Conservation (phyloP, 371 early-diverging fungal species). For the Paraphysoderma sedebokerense region DNA sequence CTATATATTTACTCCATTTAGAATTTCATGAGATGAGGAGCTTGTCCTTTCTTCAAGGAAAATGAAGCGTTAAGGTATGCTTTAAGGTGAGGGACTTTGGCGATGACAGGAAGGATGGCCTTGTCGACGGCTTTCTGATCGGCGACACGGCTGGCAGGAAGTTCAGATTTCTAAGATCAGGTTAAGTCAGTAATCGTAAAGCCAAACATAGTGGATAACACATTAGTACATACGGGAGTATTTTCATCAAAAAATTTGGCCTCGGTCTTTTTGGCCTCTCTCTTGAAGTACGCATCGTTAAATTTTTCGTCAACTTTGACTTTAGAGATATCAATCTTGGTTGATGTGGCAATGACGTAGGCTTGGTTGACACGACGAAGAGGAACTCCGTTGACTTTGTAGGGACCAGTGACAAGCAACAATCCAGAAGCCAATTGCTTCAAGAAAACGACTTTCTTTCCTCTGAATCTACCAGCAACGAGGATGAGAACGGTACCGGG, state of each 20-base stretch:
- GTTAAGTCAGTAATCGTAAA: not conserved
- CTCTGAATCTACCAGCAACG: slow-evolving; percentile 90
- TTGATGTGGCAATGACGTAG: slow-evolving; percentile 95
- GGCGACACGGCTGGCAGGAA: slow-evolving; percentile 48
- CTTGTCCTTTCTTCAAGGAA: slow-evolving; percentile 82
- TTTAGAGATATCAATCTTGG: slow-evolving; percentile 75
- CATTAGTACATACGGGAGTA: slow-evolving; percentile 29
- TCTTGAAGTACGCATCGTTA: slow-evolving; percentile 86
- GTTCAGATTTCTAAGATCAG: slow-evolving; percentile 28
- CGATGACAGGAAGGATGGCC: slow-evolving; percentile 54
- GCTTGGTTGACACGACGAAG: slow-evolving; percentile 95
- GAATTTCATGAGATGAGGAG: slow-evolving; percentile 85
- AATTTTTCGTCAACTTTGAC: slow-evolving; percentile 66
- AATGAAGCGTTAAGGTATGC: slow-evolving; percentile 75
- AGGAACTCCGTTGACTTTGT: slow-evolving; percentile 96
- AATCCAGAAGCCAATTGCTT: slow-evolving; percentile 91
- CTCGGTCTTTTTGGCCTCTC: slow-evolving; percentile 48
- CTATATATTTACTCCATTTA: slow-evolving; percentile 31
- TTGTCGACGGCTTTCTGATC: slow-evolving; percentile 34
- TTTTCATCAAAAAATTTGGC: slow-evolving; percentile 76
- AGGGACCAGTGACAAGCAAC: slow-evolving; percentile 92
- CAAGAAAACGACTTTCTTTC: slow-evolving; percentile 96
- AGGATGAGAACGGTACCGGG: slow-evolving; percentile 96
- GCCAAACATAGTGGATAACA: not conserved
- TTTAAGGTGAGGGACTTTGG: slow-evolving; percentile 66